phyloP scores from a whole-genome alignment of 306 rosid species.

The Glycine soja region DNA sequence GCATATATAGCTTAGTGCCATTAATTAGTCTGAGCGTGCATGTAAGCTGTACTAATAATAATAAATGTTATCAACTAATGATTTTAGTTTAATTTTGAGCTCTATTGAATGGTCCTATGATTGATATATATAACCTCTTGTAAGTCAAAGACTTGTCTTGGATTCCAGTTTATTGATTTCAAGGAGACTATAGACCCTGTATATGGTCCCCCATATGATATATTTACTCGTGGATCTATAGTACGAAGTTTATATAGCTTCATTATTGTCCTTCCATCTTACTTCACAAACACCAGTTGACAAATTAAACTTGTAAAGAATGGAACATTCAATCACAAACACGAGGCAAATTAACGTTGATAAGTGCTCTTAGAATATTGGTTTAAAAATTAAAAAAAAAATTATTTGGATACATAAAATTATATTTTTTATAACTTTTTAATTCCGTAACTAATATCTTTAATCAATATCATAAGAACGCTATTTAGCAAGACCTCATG shows the following conservation, averaged over 20 bases:
- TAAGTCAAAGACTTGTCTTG: neutral
- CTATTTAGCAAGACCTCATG: too few species aligned
- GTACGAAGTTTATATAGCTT: constrained; percentile 31
- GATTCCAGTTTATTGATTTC: neutral
- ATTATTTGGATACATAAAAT: neutral
- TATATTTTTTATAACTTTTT: too few species aligned
- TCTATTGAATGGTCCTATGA: constrained; percentile 16
- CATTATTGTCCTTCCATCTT: neutral
- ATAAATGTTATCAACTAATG: constrained; percentile 12
- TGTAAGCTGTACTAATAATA: neutral
- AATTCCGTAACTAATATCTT: too few species aligned
- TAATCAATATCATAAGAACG: too few species aligned
- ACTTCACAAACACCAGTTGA: neutral
- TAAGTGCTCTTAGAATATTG: neutral
- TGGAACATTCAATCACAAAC: neutral
- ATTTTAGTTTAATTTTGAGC: neutral
- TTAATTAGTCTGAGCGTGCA: constrained; percentile 7
- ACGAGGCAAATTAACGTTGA: too few species aligned
- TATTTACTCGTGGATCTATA: neutral
- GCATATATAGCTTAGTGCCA: neutral
- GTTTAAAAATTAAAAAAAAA: neutral
- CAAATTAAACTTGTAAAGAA: neutral
- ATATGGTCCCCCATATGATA: neutral
- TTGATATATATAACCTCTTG: neutral
- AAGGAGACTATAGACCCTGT: neutral